These are phyloP conservation scores for Plasmodium ovale DNA, from an alignment of 169 alveolate genomes.

Conservation along the genomic window DNA sequence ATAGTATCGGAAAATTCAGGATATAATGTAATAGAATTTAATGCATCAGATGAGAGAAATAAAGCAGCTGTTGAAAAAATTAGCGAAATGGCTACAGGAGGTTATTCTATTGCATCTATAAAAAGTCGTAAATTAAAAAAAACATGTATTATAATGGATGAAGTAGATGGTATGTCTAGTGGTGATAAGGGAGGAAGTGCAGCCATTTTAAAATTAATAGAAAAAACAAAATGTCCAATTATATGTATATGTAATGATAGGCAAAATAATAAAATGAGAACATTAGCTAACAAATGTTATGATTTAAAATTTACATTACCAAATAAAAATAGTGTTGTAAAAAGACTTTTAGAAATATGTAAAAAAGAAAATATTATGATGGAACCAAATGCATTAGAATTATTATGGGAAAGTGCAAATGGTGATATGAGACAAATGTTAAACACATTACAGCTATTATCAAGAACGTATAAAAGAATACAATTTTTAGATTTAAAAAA, in stretches of 20 bases:
- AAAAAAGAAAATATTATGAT: slow-evolving; percentile 90
- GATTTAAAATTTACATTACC: slow-evolving; percentile 95
- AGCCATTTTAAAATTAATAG: slow-evolving; percentile 95
- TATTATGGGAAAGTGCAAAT: slow-evolving; percentile 91
- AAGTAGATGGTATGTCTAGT: slow-evolving; percentile 98
- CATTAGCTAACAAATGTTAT: slow-evolving; percentile 93
- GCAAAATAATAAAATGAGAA: slow-evolving; percentile 80
- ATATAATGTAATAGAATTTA: slow-evolving; percentile 94
- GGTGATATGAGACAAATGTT: slow-evolving; percentile 94
- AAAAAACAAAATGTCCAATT: slow-evolving; percentile 95
- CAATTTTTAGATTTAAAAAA: slow-evolving; percentile 80
- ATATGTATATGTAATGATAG: slow-evolving; percentile 98
- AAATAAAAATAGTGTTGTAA: slow-evolving; percentile 84
- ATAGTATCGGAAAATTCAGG: slow-evolving; percentile 92
- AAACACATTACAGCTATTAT: slow-evolving; percentile 92
- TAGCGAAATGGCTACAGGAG: slow-evolving; percentile 88
- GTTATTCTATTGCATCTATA: slow-evolving; percentile 77
- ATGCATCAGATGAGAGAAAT: slow-evolving; percentile 97
- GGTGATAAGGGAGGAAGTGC: slow-evolving; percentile 98
- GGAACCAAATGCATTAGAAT: slow-evolving; percentile 90
- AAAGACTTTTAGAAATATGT: slow-evolving; percentile 90
- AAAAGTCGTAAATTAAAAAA: slow-evolving; percentile 77
- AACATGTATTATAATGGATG: slow-evolving; percentile 95
- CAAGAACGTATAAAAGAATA: slow-evolving; percentile 79
- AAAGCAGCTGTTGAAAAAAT: slow-evolving; percentile 92